Evolutionary conservation across 352 stramenopile genomes (phyloP).

Genomic region (Pythium scleroteichum): DNA sequence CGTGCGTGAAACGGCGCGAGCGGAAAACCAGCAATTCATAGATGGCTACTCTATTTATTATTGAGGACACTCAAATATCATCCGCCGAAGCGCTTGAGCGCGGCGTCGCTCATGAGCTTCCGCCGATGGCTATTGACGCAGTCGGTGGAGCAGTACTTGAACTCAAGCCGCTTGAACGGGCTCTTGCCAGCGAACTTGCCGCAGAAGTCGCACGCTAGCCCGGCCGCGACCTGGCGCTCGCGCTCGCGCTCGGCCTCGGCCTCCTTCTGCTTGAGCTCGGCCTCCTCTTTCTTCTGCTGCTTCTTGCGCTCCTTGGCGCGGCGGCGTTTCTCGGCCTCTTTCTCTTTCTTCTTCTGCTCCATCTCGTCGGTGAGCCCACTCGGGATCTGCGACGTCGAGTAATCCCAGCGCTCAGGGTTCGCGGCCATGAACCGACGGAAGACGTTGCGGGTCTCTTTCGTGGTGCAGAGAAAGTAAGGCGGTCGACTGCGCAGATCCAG

Average conservation of each 20-base stretch:
- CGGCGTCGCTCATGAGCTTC: slow-evolving; percentile 92
- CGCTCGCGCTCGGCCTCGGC: slow-evolving; percentile 52
- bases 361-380: slow-evolving; percentile 75
- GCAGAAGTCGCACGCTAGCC: slow-evolving; percentile 74
- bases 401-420: slow-evolving; percentile 84
- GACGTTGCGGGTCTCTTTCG: slow-evolving; percentile 89
- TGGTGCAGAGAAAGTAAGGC: slow-evolving; percentile 88
- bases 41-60: background rate
- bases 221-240: slow-evolving; percentile 75
- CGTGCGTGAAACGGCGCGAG: slow-evolving; percentile 13
- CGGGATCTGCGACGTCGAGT: slow-evolving; percentile 67
- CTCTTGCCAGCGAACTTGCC: slow-evolving; percentile 83
- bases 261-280: slow-evolving; percentile 72
- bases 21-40: too few species aligned
- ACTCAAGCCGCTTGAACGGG: slow-evolving; percentile 91
- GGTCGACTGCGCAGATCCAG: slow-evolving; percentile 79
- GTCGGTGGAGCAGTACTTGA: slow-evolving; percentile 93
- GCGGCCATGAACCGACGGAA: slow-evolving; percentile 88
- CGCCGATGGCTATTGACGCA: slow-evolving; percentile 93
- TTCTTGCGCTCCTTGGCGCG: slow-evolving; percentile 92
- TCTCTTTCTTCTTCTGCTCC: slow-evolving; percentile 86
- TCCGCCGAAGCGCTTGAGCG: slow-evolving; percentile 72
- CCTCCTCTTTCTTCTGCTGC: slow-evolving; percentile 79
- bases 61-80: slow-evolving; percentile 30
- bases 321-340: slow-evolving; percentile 85